Percentiles rank a stretch among this genome's conserved stretches.
phyloP scores from a whole-genome alignment of 495 filamentous ascomycete genomes.

The Hyaloscypha variabilis region DNA sequence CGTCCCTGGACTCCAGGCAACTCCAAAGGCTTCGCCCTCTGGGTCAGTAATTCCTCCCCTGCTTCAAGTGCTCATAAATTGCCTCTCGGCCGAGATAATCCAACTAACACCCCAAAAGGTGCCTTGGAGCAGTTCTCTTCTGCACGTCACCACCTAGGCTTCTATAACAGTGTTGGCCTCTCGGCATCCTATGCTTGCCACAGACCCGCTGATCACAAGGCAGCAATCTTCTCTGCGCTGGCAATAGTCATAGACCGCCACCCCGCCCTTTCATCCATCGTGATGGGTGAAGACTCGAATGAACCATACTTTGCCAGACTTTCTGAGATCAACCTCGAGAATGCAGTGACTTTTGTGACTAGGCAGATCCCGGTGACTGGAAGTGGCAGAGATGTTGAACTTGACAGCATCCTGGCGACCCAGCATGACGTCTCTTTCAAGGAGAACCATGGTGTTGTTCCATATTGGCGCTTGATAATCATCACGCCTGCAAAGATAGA shows the following conservation, averaged over 20 bases:
- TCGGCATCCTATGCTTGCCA: conserved; percentile 14
- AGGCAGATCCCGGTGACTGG: not conserved
- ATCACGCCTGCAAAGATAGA: not conserved
- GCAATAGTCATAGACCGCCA: conserved; percentile 18
- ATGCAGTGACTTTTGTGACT: conserved; percentile 16
- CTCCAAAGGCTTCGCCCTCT: conserved; percentile 11
- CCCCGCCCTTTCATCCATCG: conserved; percentile 22
- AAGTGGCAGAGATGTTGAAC: conserved; percentile 20
- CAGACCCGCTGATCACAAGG: not conserved
- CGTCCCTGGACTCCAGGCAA: not conserved
- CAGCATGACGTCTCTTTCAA: conserved; percentile 29
- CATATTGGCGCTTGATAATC: conserved; percentile 29
- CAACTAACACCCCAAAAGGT: conserved; percentile 9
- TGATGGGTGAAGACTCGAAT: conserved; percentile 18
- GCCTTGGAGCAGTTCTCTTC: conserved; percentile 24
- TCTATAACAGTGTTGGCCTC: conserved; percentile 29
- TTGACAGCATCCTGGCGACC: conserved; percentile 22
- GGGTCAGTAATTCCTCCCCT: conserved; percentile 4
- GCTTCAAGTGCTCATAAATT: not conserved
- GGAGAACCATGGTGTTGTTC: conserved; percentile 9
- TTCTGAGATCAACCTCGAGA: conserved; percentile 21
- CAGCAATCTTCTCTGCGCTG: conserved; percentile 16
- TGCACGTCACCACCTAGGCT: conserved; percentile 25
- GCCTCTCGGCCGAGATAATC: not conserved
- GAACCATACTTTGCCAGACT: conserved; percentile 25